phyloP scores from a whole-genome alignment of 441 rosid genomes.

The Euphorbia celastroides region DNA sequence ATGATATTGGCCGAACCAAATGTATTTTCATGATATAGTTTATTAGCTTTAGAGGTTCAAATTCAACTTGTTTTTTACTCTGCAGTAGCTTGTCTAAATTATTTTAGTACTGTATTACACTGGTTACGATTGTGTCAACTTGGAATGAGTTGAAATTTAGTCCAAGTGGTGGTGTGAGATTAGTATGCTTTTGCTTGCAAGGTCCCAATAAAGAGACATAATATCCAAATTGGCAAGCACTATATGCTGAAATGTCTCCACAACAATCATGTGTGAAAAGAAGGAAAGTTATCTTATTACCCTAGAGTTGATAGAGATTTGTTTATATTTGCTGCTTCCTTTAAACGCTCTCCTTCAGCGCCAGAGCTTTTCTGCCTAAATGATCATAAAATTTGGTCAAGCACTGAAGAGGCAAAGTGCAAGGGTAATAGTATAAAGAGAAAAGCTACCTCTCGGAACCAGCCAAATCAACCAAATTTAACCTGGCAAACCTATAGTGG shows the following conservation, averaged over 20 bases:
- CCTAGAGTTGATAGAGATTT: slow-evolving; percentile 93
- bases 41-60: not conserved
- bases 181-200: not conserved
- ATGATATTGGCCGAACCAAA: not conserved
- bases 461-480: slow-evolving; percentile 92
- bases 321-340: slow-evolving; percentile 96
- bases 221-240: not conserved
- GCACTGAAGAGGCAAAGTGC: slow-evolving; percentile 3
- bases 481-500: slow-evolving; percentile 82
- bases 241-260: slow-evolving; percentile 2
- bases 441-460: slow-evolving; percentile 88
- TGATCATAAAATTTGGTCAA: slow-evolving; percentile 18
- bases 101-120: not conserved
- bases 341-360: slow-evolving; percentile 95
- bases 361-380: slow-evolving; percentile 95
- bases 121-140: not conserved
- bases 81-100: not conserved
- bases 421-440: not conserved
- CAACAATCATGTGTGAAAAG: slow-evolving; percentile 3
- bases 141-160: not conserved
- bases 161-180: not conserved
- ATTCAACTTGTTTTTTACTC: not conserved
- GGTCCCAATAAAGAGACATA: not conserved
- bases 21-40: not conserved
- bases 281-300: slow-evolving; percentile 38